These are phyloP conservation scores for Limtongia smithiae DNA, from an alignment of 805 yeast species.

Conservation along the genomic window DNA sequence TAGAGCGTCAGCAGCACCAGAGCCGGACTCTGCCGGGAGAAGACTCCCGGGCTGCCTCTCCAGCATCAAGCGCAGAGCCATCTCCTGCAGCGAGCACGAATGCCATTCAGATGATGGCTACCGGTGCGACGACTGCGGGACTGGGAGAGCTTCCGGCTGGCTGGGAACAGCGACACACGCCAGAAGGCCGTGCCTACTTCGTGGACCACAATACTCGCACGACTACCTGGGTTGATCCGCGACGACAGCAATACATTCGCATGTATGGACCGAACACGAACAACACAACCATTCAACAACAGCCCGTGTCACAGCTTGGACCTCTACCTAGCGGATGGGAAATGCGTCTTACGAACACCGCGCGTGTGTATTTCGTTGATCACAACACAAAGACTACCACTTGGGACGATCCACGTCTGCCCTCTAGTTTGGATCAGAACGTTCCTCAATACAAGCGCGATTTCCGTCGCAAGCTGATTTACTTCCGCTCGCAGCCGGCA, in stretches of 20 bases:
- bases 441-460: constrained; percentile 99
- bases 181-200: constrained; percentile 96
- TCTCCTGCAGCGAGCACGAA: constrained; percentile 18
- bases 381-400: constrained; percentile 99
- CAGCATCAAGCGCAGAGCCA: constrained; percentile 11
- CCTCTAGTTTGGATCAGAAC: constrained; percentile 93
- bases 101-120: constrained; percentile 50
- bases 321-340: constrained; percentile 99
- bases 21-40: constrained; percentile 83
- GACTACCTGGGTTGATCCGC: constrained; percentile 99
- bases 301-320: constrained; percentile 95
- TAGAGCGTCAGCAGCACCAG: constrained; percentile 86
- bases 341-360: constrained; percentile 98
- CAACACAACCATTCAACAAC: constrained; percentile 89
- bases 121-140: constrained; percentile 91
- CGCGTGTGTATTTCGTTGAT: constrained; percentile 97
- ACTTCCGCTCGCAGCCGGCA: constrained; percentile 98
- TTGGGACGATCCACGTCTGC: constrained; percentile 99
- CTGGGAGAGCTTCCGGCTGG: constrained; percentile 97
- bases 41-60: constrained; percentile 37
- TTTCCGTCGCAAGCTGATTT: constrained; percentile 93
- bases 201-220: constrained; percentile 99
- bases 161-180: constrained; percentile 98
- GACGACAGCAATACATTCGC: constrained; percentile 97
- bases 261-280: constrained; percentile 67